phyloP scores from a whole-genome alignment of 345 rosid species.

The Hibiscus tridactylites region DNA sequence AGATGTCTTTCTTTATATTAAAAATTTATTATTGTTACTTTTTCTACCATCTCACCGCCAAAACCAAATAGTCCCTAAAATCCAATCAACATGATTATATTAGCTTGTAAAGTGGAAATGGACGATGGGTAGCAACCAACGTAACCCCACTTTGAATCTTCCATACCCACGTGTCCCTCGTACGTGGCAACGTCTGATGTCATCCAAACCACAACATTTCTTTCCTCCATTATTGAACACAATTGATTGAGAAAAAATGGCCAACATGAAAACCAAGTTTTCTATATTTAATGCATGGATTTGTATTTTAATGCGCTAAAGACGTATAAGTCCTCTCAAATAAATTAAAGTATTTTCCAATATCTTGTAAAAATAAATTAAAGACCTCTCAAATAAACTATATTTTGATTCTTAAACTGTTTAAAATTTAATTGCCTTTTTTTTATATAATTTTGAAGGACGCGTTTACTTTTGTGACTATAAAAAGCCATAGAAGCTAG shows the following conservation, averaged over 20 bases:
- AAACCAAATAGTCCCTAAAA: neutral
- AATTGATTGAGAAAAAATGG: neutral
- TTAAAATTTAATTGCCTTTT: too few species aligned
- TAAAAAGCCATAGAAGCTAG: constrained; percentile 9
- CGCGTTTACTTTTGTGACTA: neutral
- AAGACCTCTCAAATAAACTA: too few species aligned
- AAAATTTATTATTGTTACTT: neutral
- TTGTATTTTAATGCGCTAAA: neutral
- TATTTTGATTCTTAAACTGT: too few species aligned
- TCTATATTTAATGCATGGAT: neutral
- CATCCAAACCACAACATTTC: neutral
- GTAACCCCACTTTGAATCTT: neutral
- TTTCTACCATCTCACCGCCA: constrained; percentile 25
- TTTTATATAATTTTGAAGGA: too few species aligned
- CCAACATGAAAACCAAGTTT: neutral
- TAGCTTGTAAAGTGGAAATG: neutral
- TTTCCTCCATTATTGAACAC: neutral
- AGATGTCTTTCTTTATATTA: too few species aligned
- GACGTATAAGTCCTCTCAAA: neutral
- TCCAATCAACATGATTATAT: constrained; percentile 11
- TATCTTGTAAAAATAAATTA: too few species aligned
- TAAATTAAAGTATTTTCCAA: too few species aligned
- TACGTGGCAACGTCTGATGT: constrained; percentile 17
- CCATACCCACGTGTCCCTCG: neutral
- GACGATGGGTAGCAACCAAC: constrained; percentile 4